Evolutionary conservation across 2,329 filamentous ascomycete species (phyloP).

Genomic region (Penicillium crustosum): DNA sequence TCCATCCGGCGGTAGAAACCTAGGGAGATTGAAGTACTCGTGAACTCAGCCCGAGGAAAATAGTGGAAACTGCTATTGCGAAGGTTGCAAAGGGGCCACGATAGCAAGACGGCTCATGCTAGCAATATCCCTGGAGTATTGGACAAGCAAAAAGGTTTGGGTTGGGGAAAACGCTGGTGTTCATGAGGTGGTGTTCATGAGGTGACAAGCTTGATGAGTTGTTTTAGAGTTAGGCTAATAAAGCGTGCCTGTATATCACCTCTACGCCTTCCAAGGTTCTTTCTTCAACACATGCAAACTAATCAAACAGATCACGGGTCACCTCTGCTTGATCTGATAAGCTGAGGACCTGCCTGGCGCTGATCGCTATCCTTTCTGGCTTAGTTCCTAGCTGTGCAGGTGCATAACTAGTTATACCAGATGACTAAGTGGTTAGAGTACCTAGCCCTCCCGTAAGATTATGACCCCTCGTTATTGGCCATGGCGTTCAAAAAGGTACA

Average conservation of each 20-base stretch:
- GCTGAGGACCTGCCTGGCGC: neutral
- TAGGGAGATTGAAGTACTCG: neutral
- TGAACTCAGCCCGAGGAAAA: neutral
- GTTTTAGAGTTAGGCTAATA: neutral
- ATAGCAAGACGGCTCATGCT: neutral
- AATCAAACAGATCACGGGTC: neutral
- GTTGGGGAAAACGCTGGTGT: neutral
- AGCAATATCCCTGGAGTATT: neutral
- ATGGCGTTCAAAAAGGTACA: neutral
- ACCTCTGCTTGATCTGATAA: neutral
- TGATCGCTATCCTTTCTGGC: neutral
- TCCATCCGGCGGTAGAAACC: neutral
- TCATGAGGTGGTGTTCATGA: neutral
- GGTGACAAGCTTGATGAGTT: neutral
- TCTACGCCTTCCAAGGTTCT: neutral
- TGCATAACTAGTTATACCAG: neutral
- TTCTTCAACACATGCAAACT: neutral
- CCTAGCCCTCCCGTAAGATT: too few relatives aligned
- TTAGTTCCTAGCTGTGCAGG: neutral
- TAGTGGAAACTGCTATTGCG: neutral
- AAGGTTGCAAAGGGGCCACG: too few relatives aligned
- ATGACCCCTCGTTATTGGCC: neutral
- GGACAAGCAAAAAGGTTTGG: neutral
- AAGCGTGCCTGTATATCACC: neutral
- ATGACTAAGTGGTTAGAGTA: neutral